These are phyloP conservation scores for Tilletia setariae DNA, from an alignment of 1,284 basidiomycete genomes.

Conservation along the genomic window DNA sequence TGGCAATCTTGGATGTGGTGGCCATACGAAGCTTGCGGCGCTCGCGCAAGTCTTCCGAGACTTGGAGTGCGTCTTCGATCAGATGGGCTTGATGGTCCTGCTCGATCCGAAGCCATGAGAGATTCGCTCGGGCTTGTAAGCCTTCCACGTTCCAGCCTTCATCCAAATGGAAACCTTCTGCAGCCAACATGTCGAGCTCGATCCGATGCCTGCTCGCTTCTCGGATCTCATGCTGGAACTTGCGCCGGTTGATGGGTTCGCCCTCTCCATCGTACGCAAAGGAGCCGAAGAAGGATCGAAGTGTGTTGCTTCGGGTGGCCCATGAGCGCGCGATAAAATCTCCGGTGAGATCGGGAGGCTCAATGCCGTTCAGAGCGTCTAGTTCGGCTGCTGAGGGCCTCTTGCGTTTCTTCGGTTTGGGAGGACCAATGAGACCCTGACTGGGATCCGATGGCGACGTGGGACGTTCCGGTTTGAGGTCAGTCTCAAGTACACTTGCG, in stretches of 20 bases:
- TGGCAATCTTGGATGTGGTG: conserved; percentile 62
- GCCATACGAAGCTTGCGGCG: conserved; percentile 48
- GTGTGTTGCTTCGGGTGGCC: background rate
- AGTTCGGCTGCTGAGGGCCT: background rate
- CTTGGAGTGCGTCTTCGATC: conserved; percentile 28
- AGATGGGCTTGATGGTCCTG: conserved; percentile 37
- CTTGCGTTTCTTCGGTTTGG: conserved; percentile 4
- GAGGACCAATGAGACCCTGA: too few relatives aligned
- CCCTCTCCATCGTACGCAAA: background rate
- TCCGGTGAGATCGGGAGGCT: too few relatives aligned
- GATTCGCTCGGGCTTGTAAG: background rate
- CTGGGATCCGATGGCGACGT: too few relatives aligned
- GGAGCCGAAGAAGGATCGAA: background rate
- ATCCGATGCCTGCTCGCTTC: background rate
- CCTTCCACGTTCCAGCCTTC: background rate
- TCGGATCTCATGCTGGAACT: background rate
- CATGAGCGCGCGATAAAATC: conserved; percentile 2
- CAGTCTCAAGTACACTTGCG: too few relatives aligned
- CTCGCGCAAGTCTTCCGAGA: conserved; percentile 35
- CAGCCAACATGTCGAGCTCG: conserved; percentile 6
- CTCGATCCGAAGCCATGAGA: background rate
- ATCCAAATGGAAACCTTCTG: background rate
- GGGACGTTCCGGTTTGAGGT: too few relatives aligned
- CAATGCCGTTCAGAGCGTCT: too few relatives aligned
- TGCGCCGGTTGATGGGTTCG: background rate